Base-by-base conservation (phyloP, 2,329 filamentous ascomycete genomes). In the Xylaria hypoxylon region DNA sequence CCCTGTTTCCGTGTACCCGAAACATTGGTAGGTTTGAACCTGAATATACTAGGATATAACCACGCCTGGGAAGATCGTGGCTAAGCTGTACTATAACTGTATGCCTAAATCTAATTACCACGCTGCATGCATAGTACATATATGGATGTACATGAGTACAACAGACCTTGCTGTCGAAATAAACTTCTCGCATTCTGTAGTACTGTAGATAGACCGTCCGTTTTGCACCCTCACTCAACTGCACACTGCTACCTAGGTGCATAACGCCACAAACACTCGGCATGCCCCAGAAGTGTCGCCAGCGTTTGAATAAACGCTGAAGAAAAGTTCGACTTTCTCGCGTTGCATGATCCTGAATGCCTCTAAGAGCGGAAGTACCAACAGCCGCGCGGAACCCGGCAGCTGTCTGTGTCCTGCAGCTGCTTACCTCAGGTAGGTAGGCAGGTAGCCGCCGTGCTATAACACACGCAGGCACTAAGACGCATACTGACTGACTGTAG, bases 321-420 rank as follows among this genome's bases (percentile, higher is more conserved):
- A 15, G 5, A 33, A 56, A 15, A 50, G 17, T 24, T 35, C 24
- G 15, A 13, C 17, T 40, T 40, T 8, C 42, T 26, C 28, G 38
- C 19, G 19, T 35, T 28, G 48, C 58, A 61, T 26, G 58, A 38
- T 55, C 59, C 40, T 48, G 19, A 38, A 35, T 22, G 38, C 28
- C n/a, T 47, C 31, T 33, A 42, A 19, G 35, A 35, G 19, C 60
- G 51, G 55, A 64, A 63, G 50, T 56, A 47, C 5, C 35, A 59
- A 24, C 33, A 67, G 56, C 65, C 65, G 65, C 65, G 65, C 65
- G 65, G 60, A 67, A 52, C 55, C 45, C 13, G 60, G 35, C 35
- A 45, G 50, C n/a, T 19, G 24, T 28, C 45, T 22, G 52, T 51
- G 45, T 63, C 35, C 42, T 56, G 13, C 28, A 38, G 35, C 47